Evolutionary conservation across 2,329 filamentous ascomycete genomes (phyloP).

Genomic region (Calonectria ilicicola): DNA sequence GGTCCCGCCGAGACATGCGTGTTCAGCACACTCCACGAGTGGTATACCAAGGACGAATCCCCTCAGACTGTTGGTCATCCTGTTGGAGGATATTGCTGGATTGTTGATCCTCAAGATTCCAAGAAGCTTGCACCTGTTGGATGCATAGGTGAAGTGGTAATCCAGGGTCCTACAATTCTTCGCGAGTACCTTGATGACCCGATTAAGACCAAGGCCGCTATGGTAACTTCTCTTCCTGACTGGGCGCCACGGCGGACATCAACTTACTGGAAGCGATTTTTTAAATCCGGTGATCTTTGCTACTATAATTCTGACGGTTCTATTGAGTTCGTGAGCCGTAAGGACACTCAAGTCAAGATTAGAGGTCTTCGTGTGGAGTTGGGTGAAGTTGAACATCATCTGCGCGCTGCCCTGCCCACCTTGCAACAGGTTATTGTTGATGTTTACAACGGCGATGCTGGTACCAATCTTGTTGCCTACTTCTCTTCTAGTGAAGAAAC

Average conservation of each 20-base stretch:
- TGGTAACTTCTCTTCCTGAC: conserved; percentile 42
- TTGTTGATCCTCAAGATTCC: conserved; percentile 35
- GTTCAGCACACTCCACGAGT: conserved; percentile 21
- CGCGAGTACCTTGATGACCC: conserved; percentile 37
- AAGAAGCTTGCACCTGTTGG: conserved; percentile 29
- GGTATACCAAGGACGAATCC: neutral
- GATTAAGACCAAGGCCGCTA: conserved; percentile 41
- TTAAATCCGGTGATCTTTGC: conserved; percentile 39
- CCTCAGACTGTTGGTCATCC: conserved; percentile 24
- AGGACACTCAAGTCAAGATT: conserved; percentile 67
- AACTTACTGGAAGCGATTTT: conserved; percentile 28
- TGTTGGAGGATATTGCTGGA: conserved; percentile 25
- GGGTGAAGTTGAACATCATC: conserved; percentile 32
- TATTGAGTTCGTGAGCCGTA: conserved; percentile 58
- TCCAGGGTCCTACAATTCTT: conserved; percentile 37
- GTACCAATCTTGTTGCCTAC: neutral
- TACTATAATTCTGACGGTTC: conserved; percentile 48
- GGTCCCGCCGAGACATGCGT: conserved; percentile 38
- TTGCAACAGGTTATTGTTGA: conserved; percentile 9
- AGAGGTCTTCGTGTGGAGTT: conserved; percentile 57
- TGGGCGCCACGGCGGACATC: conserved; percentile 32
- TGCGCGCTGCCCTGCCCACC: conserved; percentile 1
- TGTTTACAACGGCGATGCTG: neutral
- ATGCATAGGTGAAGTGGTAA: conserved; percentile 34
- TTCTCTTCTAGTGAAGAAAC: neutral